Evolutionary conservation across 495 filamentous ascomycete genomes (phyloP).

Genomic region (Aeminium ludgeri): DNA sequence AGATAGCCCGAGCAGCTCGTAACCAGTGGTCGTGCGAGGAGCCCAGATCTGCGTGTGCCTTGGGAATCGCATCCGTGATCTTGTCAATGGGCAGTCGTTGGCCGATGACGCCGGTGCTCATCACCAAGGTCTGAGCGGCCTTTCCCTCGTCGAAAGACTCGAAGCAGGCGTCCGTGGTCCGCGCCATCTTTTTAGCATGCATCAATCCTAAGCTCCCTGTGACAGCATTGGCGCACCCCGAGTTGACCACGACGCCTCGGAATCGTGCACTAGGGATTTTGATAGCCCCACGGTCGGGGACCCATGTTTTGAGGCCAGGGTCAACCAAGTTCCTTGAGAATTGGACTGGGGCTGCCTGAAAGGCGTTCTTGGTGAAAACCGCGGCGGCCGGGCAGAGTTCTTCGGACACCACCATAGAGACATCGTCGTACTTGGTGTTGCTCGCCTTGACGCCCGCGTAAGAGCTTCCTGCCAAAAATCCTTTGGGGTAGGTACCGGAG

Average conservation of each 20-base stretch:
- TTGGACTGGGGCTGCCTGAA: conserved; percentile 87
- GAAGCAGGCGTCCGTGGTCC: conserved; percentile 53
- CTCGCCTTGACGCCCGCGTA: conserved; percentile 87
- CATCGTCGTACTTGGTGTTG: conserved; percentile 76
- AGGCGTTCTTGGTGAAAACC: conserved; percentile 96
- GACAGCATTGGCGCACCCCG: conserved; percentile 93
- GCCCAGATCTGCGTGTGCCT: conserved; percentile 50
- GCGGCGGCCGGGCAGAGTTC: conserved; percentile 80
- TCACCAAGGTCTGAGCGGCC: conserved; percentile 61
- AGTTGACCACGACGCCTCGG: conserved; percentile 77
- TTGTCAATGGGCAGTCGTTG: conserved; percentile 84
- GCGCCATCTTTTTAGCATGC: conserved; percentile 72
- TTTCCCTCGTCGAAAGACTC: conserved; percentile 32
- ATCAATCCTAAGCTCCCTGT: conserved; percentile 83
- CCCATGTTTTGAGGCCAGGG: not conserved
- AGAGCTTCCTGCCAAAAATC: conserved; percentile 72
- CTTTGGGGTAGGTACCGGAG: conserved; percentile 70
- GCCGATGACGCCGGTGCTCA: conserved; percentile 97
- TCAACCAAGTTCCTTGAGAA: conserved; percentile 54
- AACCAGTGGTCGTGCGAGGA: conserved; percentile 75
- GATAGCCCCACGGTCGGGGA: not conserved
- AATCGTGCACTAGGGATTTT: conserved; percentile 22
- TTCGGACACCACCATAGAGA: conserved; percentile 77
- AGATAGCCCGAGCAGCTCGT: conserved; percentile 75
- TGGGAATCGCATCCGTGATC: conserved; percentile 67